Evolutionary conservation across 257 asterid genomes (phyloP).

Genomic region (Apocynum venetum): DNA sequence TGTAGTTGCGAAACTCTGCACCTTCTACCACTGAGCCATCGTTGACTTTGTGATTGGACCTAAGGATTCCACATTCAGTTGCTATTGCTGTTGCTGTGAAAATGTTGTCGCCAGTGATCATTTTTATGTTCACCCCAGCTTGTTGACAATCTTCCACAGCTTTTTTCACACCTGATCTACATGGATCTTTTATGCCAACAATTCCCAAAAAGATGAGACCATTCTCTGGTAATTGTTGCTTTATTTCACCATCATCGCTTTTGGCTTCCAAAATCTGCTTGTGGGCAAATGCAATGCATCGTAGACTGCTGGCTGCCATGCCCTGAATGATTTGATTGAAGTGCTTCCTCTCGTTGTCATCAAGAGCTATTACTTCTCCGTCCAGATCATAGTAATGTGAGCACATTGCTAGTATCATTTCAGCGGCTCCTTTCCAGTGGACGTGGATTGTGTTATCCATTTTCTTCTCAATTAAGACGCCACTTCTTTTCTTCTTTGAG

Average conservation of each 20-base stretch:
- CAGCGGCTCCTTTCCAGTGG: conserved; percentile 92
- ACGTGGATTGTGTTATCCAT: conserved; percentile 31
- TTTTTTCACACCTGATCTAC: conserved; percentile 54
- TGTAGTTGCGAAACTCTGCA: conserved; percentile 48
- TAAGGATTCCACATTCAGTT: conserved; percentile 65
- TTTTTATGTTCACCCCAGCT: conserved; percentile 62
- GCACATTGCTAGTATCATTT: conserved; percentile 57
- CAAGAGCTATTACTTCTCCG: conserved; percentile 35
- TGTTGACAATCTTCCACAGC: conserved; percentile 58
- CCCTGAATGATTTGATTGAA: conserved; percentile 42
- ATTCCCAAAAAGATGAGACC: conserved; percentile 44
- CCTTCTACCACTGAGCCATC: conserved; percentile 58
- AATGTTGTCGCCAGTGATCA: conserved; percentile 79
- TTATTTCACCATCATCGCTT: conserved; percentile 4
- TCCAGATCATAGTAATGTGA: conserved; percentile 39
- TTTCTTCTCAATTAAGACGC: conserved; percentile 37
- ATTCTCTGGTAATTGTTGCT: conserved; percentile 27
- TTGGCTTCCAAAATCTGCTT: conserved; percentile 27
- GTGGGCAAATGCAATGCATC: conserved; percentile 72
- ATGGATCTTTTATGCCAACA: conserved; percentile 67
- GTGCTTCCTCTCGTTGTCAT: conserved; percentile 18
- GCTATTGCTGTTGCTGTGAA: conserved; percentile 80
- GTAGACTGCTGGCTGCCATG: conserved; percentile 68
- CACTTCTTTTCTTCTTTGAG: conserved; percentile 77
- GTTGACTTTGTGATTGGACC: neutral